Conservation (phyloP, 345 rosid species). For the Arabidopsis arenosa region DNA sequence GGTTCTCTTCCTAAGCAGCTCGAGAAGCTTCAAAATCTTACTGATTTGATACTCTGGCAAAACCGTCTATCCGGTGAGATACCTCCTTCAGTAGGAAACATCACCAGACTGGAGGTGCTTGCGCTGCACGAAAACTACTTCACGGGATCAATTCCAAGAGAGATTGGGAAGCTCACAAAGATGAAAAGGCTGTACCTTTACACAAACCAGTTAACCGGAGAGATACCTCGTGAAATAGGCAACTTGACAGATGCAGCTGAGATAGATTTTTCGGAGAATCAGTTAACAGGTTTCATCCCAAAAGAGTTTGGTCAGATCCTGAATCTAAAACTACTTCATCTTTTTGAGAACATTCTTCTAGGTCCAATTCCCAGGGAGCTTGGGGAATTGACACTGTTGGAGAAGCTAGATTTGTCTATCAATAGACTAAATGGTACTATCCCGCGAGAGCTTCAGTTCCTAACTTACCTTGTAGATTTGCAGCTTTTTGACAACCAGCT, state of each 20-base stretch:
- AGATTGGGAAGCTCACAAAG: constrained; percentile 57
- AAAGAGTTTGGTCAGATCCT: constrained; percentile 59
- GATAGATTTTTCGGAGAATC: constrained; percentile 87
- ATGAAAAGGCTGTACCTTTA: constrained; percentile 68
- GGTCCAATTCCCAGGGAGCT: constrained; percentile 75
- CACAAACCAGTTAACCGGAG: constrained; percentile 71
- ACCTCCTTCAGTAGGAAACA: constrained; percentile 68
- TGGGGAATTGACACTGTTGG: constrained; percentile 57
- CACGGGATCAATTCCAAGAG: constrained; percentile 63
- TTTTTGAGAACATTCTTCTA: constrained; percentile 68
- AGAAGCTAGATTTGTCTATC: constrained; percentile 79
- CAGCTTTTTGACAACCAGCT: constrained; percentile 81
- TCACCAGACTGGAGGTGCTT: constrained; percentile 63
- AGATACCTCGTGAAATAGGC: constrained; percentile 71
- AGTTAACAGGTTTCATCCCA: constrained; percentile 66
- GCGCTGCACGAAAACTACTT: constrained; percentile 78
- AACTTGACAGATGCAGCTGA: constrained; percentile 58
- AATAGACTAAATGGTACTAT: constrained; percentile 67
- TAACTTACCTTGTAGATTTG: constrained; percentile 58
- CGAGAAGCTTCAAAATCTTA: constrained; percentile 61
- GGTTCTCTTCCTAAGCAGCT: constrained; percentile 72
- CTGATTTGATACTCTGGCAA: constrained; percentile 69
- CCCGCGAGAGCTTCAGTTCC: constrained; percentile 66
- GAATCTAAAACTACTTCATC: constrained; percentile 64
- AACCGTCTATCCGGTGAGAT: constrained; percentile 69